Evolutionary conservation across 495 filamentous ascomycete species (phyloP), one percentile per base, ranked within the genome.

Genomic region (Tuber borchii): DNA sequence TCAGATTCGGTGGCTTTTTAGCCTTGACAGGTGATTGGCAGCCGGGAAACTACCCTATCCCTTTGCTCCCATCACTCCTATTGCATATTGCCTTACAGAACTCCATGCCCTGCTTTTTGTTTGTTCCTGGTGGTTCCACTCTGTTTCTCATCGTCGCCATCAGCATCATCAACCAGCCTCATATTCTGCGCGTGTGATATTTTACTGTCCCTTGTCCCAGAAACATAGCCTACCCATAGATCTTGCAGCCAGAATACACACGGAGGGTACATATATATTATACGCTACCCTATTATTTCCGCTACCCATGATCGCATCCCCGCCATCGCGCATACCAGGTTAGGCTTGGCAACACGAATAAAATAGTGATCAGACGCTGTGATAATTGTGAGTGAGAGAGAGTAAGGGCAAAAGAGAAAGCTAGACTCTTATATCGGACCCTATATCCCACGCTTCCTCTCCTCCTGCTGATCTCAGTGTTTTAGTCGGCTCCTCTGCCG

Each of bases 391-490:
- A 65, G 31, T 34, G 56, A 31, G 56, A 31, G 56, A 31, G 56
- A 34, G 56, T 17, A 19, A 31, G 56, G 17, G 76, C 46, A 68
- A 71, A 31, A 76, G 14, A 17, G 31, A 70, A 69, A 39, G 72
- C 17, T 31, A 43, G 26, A 16, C 20, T 43, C 4, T n/a, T 43
- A 17, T 71, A 71, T 26, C 22, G 70, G 48, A 68, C 72, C 22
- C 34, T 40, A 17, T 65, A 42, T 46, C 61, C 26, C 26, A 34
- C 26, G 39, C 17, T 65, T 45, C 42, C 70, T 43, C 42, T 12
- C 42, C 1, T 43, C 42, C 65, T 70, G 48, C 76, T 65, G 56
- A 65, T 65, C 56, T 34, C 17, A 17, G 12, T 26, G 56, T 34
- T 31, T 65, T 14, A 31, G 56, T 34, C 19, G 56, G 26, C 16